These are phyloP conservation scores for Diaporthe caulivora DNA, from an alignment of 2,329 filamentous ascomycete species.

Conservation along the genomic window DNA sequence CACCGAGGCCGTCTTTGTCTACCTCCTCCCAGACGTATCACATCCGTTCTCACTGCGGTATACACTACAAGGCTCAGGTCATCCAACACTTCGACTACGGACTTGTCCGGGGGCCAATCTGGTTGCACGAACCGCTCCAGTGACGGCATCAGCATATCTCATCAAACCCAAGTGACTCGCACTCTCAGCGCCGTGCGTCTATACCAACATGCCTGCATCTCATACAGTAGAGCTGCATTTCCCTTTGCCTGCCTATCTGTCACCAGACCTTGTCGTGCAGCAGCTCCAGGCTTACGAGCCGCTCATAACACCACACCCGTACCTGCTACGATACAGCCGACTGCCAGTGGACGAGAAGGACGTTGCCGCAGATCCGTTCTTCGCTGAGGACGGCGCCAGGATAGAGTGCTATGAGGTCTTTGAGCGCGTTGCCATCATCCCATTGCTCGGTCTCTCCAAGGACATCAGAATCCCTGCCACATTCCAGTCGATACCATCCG, in stretches of 20 bases:
- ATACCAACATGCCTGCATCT: conserved; percentile 48
- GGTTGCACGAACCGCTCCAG: background rate
- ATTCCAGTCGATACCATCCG: conserved; percentile 56
- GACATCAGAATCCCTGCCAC: conserved; percentile 57
- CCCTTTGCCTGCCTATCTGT: conserved; percentile 55
- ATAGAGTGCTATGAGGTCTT: conserved; percentile 46
- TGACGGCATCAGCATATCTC: background rate
- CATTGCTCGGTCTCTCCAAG: conserved; percentile 53
- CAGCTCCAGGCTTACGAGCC: conserved; percentile 46
- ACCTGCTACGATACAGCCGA: conserved; percentile 35
- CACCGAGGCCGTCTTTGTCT: background rate
- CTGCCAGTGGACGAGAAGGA: conserved; percentile 35
- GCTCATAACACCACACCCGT: conserved; percentile 38
- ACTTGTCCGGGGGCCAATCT: background rate
- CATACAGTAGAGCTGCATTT: conserved; percentile 54
- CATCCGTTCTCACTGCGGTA: background rate
- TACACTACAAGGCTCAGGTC: background rate
- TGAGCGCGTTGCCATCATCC: conserved; percentile 53
- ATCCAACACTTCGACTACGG: too few species aligned
- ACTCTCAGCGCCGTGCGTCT: background rate
- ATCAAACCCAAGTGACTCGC: background rate
- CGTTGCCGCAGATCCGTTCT: conserved; percentile 39
- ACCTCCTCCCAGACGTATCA: background rate
- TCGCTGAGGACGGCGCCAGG: conserved; percentile 38
- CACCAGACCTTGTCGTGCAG: conserved; percentile 53